Conservation (phyloP, 2,329 filamentous ascomycete species). For the Hypoxylon sp. region DNA sequence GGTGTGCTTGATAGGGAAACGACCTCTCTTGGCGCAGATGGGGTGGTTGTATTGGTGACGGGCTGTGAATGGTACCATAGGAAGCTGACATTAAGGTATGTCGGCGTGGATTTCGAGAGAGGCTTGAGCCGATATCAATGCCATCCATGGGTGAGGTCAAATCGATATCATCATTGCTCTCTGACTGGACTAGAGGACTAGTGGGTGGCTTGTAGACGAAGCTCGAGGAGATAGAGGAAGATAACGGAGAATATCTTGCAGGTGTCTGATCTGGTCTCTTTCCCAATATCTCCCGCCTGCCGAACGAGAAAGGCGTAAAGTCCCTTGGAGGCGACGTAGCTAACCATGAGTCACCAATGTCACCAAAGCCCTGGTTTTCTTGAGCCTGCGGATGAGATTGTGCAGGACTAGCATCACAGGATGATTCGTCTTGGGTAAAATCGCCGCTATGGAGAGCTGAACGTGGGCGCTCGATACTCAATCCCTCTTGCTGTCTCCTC, state of each 20-base stretch:
- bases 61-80: slow-evolving; percentile 59
- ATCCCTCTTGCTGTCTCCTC: slow-evolving; percentile 66
- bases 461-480: slow-evolving; percentile 83
- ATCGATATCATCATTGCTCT: slow-evolving; percentile 85
- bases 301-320: slow-evolving; percentile 64
- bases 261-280: slow-evolving; percentile 57
- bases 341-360: slow-evolving; percentile 61
- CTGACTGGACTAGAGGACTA: slow-evolving; percentile 90
- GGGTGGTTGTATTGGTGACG: slow-evolving; percentile 54
- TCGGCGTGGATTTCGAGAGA: slow-evolving; percentile 66
- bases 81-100: slow-evolving; percentile 76
- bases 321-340: slow-evolving; percentile 70
- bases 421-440: slow-evolving; percentile 67
- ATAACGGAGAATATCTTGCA: slow-evolving; percentile 72
- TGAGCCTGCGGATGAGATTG: slow-evolving; percentile 44
- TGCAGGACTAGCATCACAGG: slow-evolving; percentile 46
- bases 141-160: slow-evolving; percentile 68
- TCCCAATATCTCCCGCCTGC: slow-evolving; percentile 54
- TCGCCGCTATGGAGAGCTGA: slow-evolving; percentile 81
- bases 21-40: slow-evolving; percentile 71
- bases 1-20: slow-evolving; percentile 81
- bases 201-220: slow-evolving; percentile 92
- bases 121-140: slow-evolving; percentile 63
- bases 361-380: slow-evolving; percentile 34
- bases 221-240: slow-evolving; percentile 81